phyloP scores from a whole-genome alignment of 1,139 yeast genomes.

The Blastobotrys indianensis region DNA sequence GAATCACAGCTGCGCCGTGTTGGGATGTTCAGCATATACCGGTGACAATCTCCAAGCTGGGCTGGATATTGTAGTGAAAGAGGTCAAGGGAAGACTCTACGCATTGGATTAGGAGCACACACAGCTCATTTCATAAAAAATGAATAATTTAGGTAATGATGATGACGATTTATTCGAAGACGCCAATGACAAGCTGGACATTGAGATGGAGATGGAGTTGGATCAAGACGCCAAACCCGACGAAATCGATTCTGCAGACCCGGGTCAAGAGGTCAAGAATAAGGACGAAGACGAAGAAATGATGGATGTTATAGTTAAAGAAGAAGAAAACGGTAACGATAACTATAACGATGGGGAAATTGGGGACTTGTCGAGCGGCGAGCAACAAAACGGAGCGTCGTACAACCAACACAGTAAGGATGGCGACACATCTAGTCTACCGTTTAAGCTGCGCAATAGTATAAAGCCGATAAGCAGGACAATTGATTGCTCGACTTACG shows the following conservation, averaged over 20 bases:
- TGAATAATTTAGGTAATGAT: slow-evolving; percentile 19
- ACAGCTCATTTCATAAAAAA: not conserved
- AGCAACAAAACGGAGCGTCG: too few species aligned
- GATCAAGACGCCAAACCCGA: slow-evolving; percentile 8
- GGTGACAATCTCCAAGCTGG: slow-evolving; percentile 45
- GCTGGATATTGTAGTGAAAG: slow-evolving; percentile 46
- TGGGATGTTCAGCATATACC: slow-evolving; percentile 51
- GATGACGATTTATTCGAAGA: slow-evolving; percentile 29
- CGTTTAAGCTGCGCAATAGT: slow-evolving; percentile 23
- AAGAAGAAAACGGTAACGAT: slow-evolving; percentile 11
- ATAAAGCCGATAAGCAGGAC: slow-evolving; percentile 17
- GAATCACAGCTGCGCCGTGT: slow-evolving; percentile 45
- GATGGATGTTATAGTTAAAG: slow-evolving; percentile 13
- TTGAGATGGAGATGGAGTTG: slow-evolving; percentile 9
- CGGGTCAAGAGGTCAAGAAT: not conserved
- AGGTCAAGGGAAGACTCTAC: slow-evolving; percentile 37
- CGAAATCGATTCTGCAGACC: not conserved
- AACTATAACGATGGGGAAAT: slow-evolving; percentile 6
- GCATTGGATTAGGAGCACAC: slow-evolving; percentile 26
- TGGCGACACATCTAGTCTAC: slow-evolving; percentile 19
- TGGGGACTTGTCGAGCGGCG: slow-evolving; percentile 1
- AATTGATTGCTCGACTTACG: slow-evolving; percentile 28
- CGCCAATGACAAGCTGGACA: slow-evolving; percentile 22
- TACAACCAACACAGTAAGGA: slow-evolving; percentile 12
- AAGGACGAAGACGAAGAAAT: slow-evolving; percentile 5